Conservation (phyloP, 169 alveolate genomes). For the Cryptosporidium andersoni region DNA sequence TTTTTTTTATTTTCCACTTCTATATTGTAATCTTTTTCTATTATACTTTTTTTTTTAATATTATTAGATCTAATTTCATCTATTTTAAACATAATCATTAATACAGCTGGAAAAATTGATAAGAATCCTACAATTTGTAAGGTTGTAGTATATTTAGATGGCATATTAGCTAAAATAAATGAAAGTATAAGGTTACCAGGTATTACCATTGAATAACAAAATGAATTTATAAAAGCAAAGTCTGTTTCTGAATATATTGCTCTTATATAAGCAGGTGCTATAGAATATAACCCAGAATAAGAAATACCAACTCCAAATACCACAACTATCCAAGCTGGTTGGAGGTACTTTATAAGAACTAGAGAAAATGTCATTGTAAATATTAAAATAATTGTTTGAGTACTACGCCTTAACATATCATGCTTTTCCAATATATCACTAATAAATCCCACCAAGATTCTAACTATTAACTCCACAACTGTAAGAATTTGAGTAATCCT, state of each 20-base stretch:
- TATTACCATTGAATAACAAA: constrained; percentile 67
- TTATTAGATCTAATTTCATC: background rate
- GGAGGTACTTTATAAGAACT: constrained; percentile 25
- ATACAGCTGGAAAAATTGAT: constrained; percentile 22
- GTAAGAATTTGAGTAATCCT: constrained; percentile 59
- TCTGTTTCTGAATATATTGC: constrained; percentile 36
- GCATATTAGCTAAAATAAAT: constrained; percentile 54
- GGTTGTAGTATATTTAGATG: constrained; percentile 55
- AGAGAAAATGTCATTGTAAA: constrained; percentile 42
- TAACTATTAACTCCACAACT: constrained; percentile 40
- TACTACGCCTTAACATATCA: constrained; percentile 30
- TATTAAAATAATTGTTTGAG: constrained; percentile 48
- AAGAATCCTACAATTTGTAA: constrained; percentile 40
- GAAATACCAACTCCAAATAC: constrained; percentile 65
- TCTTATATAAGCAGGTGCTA: constrained; percentile 59
- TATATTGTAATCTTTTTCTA: constrained; percentile 1
- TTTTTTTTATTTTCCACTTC: constrained; percentile 28
- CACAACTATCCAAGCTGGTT: constrained; percentile 37
- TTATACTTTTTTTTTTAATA: background rate
- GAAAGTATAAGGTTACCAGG: constrained; percentile 57
- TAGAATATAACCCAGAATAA: constrained; percentile 51
- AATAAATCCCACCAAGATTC: constrained; percentile 34
- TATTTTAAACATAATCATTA: constrained; percentile 32
- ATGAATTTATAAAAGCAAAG: constrained; percentile 53
- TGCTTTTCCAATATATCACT: constrained; percentile 62